Base-by-base conservation (phyloP, 441 rosid genomes). In the Eruca vesicaria region DNA sequence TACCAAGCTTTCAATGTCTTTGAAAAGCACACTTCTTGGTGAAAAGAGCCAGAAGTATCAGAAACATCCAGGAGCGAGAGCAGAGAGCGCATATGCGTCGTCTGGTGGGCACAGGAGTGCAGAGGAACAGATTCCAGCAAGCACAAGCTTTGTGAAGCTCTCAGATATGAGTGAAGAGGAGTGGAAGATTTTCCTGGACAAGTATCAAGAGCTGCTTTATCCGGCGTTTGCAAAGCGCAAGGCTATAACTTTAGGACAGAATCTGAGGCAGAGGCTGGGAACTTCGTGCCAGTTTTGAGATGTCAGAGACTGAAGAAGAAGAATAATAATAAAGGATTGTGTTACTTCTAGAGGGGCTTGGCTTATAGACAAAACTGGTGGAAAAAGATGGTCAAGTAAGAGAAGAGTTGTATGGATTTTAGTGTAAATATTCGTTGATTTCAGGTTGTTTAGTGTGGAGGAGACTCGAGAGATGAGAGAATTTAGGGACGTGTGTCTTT, bases 251-350 rank as follows among this genome's bases (percentile, higher is more conserved):
- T 29, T 72, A 16, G 82, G 84, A 68, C 78, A 75, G 65, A 80
- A 72, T 63, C 86, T 81, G 64, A 78, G 78, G 67, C 86, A 83
- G 68, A 73, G 86, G 77, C 52, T 84, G 66, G 86, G 86, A 14
- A 84, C 84, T 56, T 84, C 86, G 0, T 84, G 86, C 70, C 79
- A 79, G 81, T 84, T 84, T 71, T 84, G 71, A 84, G 53, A 57
- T 58, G 20, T 63, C 14, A 35, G 52, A 69, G 41, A 56, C 58
- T 31, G 63, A 26, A 33, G 62, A 50, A 60, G 65, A 60, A 31
- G 71, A 65, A n/a, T n/a, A n/a, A 43, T 26, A 43, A 38, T 21
- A 35, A 33, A 74, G n/a, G 66, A 29, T 26, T 4, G 26, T 68
- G 63, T 50, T 16, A 59, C 55, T n/a, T n/a, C n/a, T n/a, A n/a